These are phyloP conservation scores for Apiospora koreana DNA, from an alignment of 2,329 filamentous ascomycete species.

Conservation along the genomic window DNA sequence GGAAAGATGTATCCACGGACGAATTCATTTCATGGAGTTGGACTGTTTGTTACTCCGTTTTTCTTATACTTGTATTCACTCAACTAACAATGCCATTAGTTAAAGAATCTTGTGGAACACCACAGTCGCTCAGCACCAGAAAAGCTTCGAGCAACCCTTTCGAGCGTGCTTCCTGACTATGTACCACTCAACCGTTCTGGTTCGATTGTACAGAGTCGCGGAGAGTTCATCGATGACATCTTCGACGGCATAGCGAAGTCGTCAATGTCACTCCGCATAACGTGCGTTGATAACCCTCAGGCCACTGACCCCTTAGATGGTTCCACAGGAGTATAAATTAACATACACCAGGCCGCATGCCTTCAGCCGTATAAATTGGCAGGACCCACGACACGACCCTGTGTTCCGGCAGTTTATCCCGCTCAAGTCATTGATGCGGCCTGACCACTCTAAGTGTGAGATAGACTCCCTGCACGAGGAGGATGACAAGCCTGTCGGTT, in stretches of 20 bases:
- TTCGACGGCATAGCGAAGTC: conserved; percentile 51
- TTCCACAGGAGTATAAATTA: not conserved
- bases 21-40: conserved; percentile 56
- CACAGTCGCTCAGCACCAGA: conserved; percentile 28
- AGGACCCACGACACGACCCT: conserved; percentile 58
- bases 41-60: conserved; percentile 41
- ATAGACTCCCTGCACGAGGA: conserved; percentile 62
- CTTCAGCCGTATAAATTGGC: conserved; percentile 60
- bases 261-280: conserved; percentile 62
- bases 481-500: conserved; percentile 55
- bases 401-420: conserved; percentile 63
- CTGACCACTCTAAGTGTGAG: conserved; percentile 55
- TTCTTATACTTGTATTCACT: conserved; percentile 14
- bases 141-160: conserved; percentile 51
- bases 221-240: conserved; percentile 57
- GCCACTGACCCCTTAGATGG: not conserved
- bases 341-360: conserved; percentile 51
- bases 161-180: conserved; percentile 48
- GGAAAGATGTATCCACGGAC: conserved; percentile 46
- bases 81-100: conserved; percentile 31
- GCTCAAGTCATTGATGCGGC: conserved; percentile 50
- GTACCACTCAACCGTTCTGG: conserved; percentile 41
- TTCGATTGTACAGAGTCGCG: conserved; percentile 43
- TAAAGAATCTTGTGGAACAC: conserved; percentile 49
- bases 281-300: conserved; percentile 34